A percentile compares a stretch with the other conserved stretches of the same genome.
These are phyloP conservation scores for Dioszegia aurantiaca DNA, from an alignment of 768 basidiomycete species.

Conservation along the genomic window DNA sequence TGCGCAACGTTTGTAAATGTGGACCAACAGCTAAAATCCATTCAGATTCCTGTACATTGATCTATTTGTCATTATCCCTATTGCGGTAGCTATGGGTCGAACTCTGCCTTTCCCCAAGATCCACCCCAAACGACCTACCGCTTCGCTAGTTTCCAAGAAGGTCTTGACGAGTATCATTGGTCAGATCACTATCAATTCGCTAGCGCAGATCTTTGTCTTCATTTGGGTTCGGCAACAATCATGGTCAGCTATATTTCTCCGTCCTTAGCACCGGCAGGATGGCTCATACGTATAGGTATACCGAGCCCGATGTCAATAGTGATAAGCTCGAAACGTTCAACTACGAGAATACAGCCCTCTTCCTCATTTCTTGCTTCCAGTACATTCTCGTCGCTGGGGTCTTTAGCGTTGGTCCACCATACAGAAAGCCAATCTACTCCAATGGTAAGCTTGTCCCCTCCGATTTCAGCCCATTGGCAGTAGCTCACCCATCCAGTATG, in stretches of 20 bases:
- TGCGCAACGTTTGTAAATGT: background rate
- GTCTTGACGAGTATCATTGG: slow-evolving; percentile 90
- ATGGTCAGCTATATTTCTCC: slow-evolving; percentile 61
- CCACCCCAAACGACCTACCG: slow-evolving; percentile 85
- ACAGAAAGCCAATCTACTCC: slow-evolving; percentile 89
- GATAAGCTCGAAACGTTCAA: slow-evolving; percentile 78
- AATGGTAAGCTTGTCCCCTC: slow-evolving; percentile 64
- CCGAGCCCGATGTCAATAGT: slow-evolving; percentile 63
- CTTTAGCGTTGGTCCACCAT: slow-evolving; percentile 97
- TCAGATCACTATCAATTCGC: slow-evolving; percentile 80
- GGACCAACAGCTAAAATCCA: slow-evolving; percentile 51
- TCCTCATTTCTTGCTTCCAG: slow-evolving; percentile 95
- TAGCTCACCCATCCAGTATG: slow-evolving; percentile 58
- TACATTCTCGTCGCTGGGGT: slow-evolving; percentile 95
- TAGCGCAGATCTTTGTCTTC: slow-evolving; percentile 80
- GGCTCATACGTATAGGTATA: slow-evolving; percentile 63
- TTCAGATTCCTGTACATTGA: slow-evolving; percentile 85
- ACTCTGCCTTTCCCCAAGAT: slow-evolving; percentile 85
- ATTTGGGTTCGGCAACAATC: slow-evolving; percentile 79
- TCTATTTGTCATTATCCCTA: slow-evolving; percentile 93
- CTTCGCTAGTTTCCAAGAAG: slow-evolving; percentile 90
- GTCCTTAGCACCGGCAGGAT: background rate
- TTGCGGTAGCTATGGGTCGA: slow-evolving; percentile 95
- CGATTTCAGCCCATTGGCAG: background rate
- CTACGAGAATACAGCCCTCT: slow-evolving; percentile 87